phyloP scores from a whole-genome alignment of 805 yeast species.

The Nakazawaea laoshanensis region DNA sequence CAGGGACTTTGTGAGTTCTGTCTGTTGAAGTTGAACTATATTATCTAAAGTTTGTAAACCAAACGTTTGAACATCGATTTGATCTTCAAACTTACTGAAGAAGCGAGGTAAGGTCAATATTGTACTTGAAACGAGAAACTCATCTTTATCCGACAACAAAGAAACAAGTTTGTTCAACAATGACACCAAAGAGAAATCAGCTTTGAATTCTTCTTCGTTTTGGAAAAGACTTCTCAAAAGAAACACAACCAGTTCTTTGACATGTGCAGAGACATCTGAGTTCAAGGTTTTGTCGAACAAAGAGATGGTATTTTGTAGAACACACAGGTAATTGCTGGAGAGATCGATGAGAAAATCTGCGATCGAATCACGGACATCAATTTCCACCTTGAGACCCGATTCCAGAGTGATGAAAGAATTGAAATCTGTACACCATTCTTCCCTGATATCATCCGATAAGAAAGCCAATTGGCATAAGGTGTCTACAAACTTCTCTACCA shows the following conservation, averaged over 20 bases:
- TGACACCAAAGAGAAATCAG: slow-evolving; percentile 15
- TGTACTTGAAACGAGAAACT: slow-evolving; percentile 38
- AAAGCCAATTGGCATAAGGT: slow-evolving; percentile 29
- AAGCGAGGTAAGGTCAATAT: slow-evolving; percentile 48
- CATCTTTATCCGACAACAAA: slow-evolving; percentile 16
- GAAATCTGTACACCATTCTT: slow-evolving; percentile 50
- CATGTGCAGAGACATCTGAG: neutral
- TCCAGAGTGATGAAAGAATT: slow-evolving; percentile 68
- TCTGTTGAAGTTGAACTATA: slow-evolving; percentile 15
- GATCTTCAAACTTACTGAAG: slow-evolving; percentile 39
- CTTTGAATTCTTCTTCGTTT: slow-evolving; percentile 22
- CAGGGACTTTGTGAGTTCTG: slow-evolving; percentile 20
- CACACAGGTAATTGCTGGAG: slow-evolving; percentile 31
- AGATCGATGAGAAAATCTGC: slow-evolving; percentile 48
- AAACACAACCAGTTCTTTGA: slow-evolving; percentile 32
- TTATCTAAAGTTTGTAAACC: slow-evolving; percentile 19
- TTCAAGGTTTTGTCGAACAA: slow-evolving; percentile 12
- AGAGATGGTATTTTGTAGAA: slow-evolving; percentile 20
- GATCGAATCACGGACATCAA: slow-evolving; percentile 51
- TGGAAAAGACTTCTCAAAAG: slow-evolving; percentile 32
- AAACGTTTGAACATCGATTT: slow-evolving; percentile 12
- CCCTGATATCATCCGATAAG: slow-evolving; percentile 32
- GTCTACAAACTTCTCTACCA: slow-evolving; percentile 14
- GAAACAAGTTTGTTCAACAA: slow-evolving; percentile 15
- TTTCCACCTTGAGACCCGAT: slow-evolving; percentile 54